Base-by-base conservation (phyloP, 176 grass and related monocot species). In the Rhynchospora tenuis region DNA sequence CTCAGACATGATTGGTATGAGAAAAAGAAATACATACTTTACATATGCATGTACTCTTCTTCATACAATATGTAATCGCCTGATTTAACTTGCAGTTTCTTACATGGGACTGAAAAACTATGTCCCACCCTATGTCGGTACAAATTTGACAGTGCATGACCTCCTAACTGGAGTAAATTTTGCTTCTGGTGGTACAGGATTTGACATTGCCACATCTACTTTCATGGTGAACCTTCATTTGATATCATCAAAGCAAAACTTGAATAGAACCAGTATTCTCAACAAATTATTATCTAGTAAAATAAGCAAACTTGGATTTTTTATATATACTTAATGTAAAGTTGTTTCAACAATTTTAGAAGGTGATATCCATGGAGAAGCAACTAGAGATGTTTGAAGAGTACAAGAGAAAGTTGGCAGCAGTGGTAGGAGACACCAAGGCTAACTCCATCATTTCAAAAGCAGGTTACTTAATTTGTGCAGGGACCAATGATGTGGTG, bases 91-190 rank as follows among this genome's bases (percentile, higher is more conserved):
- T 87, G 38, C 83, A 94, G 90, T 90, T 0, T 87, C 86, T 10
- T 58, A 60, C 0, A 58, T 95, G 51, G 84, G 93, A 50, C 24
- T 95, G 78, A 90, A 95, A 73, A 88, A 95, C 82, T 22, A 77
- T 6, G 15, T 92, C 22, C 93, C 93, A 4, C 80, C 90, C 9
- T 95, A 92, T 80, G 82, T 90, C 1, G 68, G 76, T 17, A 54
- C 81, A 45, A 70, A 29, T 63, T 84, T 92, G 4, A 78, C 45
- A 29, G 20, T 68, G 3, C 56, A 92, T 31, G 93, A 95, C 3
- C 84, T 95, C 12, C 85, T 79, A 75, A 90, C 90, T 24, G 93
- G 93, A 16, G 90, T 95, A 9, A 92, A 58, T 73, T 95, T 95
- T 47, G 93, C 88, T 14, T 95, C 93, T 1, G 86, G 80, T 0